Evolutionary conservation across 2,329 filamentous ascomycete genomes (phyloP).

Genomic region (Aspergillus texensis): DNA sequence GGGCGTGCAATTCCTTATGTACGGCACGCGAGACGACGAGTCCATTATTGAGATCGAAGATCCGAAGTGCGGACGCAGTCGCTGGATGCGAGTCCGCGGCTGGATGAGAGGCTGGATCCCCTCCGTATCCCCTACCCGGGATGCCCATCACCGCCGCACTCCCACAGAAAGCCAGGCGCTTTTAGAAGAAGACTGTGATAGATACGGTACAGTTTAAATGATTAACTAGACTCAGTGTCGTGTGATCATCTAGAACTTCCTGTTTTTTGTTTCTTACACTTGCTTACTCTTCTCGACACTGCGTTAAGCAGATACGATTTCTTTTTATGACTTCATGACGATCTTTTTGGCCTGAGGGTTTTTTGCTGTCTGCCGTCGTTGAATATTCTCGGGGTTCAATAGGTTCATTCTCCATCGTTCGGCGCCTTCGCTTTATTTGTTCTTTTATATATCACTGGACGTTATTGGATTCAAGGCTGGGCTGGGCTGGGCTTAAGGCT

Average conservation of each 20-base stretch:
- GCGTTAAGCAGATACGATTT: not conserved
- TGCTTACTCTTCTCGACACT: not conserved
- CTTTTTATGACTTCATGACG: not conserved
- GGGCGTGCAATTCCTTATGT: constrained; percentile 64
- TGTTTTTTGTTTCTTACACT: not conserved
- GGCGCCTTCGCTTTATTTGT: not conserved
- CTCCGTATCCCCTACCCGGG: constrained; percentile 43
- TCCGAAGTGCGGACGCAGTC: constrained; percentile 43
- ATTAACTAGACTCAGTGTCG: not conserved
- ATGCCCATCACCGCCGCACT: constrained; percentile 11
- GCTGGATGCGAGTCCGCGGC: constrained; percentile 61
- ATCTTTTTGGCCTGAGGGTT: not conserved
- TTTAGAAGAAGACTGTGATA: constrained; percentile 29
- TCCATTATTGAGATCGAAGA: constrained; percentile 53
- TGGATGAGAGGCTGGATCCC: constrained; percentile 71
- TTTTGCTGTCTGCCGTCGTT: not conserved
- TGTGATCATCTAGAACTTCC: not conserved
- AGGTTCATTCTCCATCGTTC: not conserved
- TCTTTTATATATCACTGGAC: not conserved
- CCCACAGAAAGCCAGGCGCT: constrained; percentile 35
- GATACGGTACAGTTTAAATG: constrained; percentile 39
- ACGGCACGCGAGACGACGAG: constrained; percentile 51
- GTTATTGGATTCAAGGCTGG: not conserved
- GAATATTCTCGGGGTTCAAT: not conserved
- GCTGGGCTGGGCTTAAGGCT: not conserved